Evolutionary conservation across 1,284 basidiomycete species (phyloP).

Genomic region (Trichosporon coremiiforme): DNA sequence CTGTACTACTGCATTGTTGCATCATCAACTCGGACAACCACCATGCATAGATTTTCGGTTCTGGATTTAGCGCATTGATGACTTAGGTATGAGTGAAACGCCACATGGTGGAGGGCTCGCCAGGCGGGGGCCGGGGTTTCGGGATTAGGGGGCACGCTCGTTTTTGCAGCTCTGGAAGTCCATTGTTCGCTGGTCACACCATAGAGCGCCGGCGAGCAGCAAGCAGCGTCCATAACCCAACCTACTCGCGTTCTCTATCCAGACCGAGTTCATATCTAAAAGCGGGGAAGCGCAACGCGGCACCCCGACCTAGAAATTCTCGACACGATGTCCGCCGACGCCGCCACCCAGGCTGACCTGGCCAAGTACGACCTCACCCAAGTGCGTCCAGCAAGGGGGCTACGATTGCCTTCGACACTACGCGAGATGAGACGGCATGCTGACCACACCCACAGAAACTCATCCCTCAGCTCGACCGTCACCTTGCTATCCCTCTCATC

Average conservation of each 20-base stretch:
- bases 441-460: constrained; percentile 65
- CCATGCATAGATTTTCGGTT: constrained; percentile 16
- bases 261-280: constrained; percentile 23
- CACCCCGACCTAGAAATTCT: constrained; percentile 18
- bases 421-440: constrained; percentile 11
- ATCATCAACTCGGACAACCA: constrained; percentile 9
- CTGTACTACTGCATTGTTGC: constrained; percentile 13
- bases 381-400: constrained; percentile 38
- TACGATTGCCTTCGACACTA: neutral
- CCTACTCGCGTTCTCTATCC: constrained; percentile 28
- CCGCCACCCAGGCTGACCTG: constrained; percentile 58
- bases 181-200: constrained; percentile 3
- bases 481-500: constrained; percentile 89
- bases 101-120: constrained; percentile 14
- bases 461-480: constrained; percentile 90
- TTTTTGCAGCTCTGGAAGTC: constrained; percentile 22
- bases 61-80: neutral
- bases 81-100: constrained; percentile 1
- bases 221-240: constrained; percentile 19
- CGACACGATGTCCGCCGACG: constrained; percentile 18
- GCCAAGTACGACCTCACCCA: constrained; percentile 81
- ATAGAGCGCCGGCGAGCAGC: constrained; percentile 18
- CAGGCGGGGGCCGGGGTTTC: constrained; percentile 21
- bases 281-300: constrained; percentile 19
- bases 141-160: constrained; percentile 21